Percentiles rank a stretch among this genome's conserved stretches.
phyloP scores from a whole-genome alignment of 2,329 filamentous ascomycete species.

The Apiospora marii region DNA sequence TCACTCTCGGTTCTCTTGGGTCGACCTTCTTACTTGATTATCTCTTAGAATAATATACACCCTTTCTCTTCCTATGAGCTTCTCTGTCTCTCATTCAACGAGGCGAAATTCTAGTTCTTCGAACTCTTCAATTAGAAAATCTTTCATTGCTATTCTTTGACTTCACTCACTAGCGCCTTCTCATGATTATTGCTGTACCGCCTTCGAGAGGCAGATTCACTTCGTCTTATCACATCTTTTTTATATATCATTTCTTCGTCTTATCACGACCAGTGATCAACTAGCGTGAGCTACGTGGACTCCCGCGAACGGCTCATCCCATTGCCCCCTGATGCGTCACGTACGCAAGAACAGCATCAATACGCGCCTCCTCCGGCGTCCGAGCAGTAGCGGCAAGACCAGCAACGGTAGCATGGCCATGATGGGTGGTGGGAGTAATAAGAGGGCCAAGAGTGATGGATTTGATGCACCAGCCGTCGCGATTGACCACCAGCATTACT shows the following conservation, averaged over 20 bases:
- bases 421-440: neutral
- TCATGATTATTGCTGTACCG: neutral
- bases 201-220: neutral
- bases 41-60: neutral
- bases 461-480: neutral
- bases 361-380: constrained; percentile 5
- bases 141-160: constrained; percentile 18
- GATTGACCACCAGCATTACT: constrained; percentile 2
- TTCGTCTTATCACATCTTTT: neutral
- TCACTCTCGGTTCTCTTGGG: neutral
- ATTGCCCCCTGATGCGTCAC: neutral
- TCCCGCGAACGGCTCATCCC: neutral
- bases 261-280: neutral
- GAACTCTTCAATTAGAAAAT: neutral
- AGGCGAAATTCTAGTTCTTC: neutral
- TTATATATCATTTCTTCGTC: neutral
- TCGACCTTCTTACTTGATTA: neutral
- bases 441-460: neutral
- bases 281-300: neutral
- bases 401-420: neutral
- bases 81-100: constrained; percentile 8
- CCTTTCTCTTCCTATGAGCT: constrained; percentile 2
- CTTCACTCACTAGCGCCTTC: neutral
- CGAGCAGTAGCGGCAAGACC: neutral
- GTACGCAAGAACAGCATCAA: neutral